Percentiles rank a stretch among this genome's conserved stretches.
These are phyloP conservation scores for Corynascus novoguineensis DNA, from an alignment of 495 filamentous ascomycete species.

Conservation along the genomic window DNA sequence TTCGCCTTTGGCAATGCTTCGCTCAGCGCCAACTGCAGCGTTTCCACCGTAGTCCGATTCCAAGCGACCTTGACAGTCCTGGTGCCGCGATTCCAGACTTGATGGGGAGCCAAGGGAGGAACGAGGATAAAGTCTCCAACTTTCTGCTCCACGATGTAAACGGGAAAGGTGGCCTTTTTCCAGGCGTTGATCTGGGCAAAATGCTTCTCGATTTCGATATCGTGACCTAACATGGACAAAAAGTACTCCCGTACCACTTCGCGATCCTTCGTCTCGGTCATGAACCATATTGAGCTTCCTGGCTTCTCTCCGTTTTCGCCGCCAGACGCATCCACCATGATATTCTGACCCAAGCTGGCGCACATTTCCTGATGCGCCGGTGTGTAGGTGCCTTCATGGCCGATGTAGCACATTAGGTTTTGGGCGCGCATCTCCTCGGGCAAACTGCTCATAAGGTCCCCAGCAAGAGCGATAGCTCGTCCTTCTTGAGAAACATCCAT, in stretches of 20 bases:
- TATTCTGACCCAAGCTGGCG: conserved; percentile 88
- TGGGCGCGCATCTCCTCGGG: conserved; percentile 78
- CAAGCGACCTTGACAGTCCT: conserved; percentile 95
- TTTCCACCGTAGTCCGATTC: conserved; percentile 95
- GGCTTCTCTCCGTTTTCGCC: conserved; percentile 63
- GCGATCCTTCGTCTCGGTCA: conserved; percentile 90
- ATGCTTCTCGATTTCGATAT: conserved; percentile 92
- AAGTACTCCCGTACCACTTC: conserved; percentile 87
- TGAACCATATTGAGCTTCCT: conserved; percentile 94
- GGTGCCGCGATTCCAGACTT: conserved; percentile 96
- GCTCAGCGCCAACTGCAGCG: conserved; percentile 72
- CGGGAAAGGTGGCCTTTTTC: conserved; percentile 85
- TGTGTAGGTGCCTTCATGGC: conserved; percentile 95
- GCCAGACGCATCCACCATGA: conserved; percentile 90
- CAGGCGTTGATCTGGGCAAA: conserved; percentile 92
- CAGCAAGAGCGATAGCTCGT: conserved; percentile 46
- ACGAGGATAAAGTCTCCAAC: conserved; percentile 94
- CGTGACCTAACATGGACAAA: conserved; percentile 82
- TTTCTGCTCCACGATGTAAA: conserved; percentile 86
- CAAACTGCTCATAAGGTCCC: conserved; percentile 93
- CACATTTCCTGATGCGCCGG: conserved; percentile 98
- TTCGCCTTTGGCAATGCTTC: conserved; percentile 84
- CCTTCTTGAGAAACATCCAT: conserved; percentile 46
- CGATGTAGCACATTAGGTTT: conserved; percentile 97
- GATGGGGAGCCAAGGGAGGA: conserved; percentile 93